Evolutionary conservation across 108 stramenopile genomes (phyloP), one percentile per base, ranked within the genome.

Genomic region (Mediolabrus comicus): DNA sequence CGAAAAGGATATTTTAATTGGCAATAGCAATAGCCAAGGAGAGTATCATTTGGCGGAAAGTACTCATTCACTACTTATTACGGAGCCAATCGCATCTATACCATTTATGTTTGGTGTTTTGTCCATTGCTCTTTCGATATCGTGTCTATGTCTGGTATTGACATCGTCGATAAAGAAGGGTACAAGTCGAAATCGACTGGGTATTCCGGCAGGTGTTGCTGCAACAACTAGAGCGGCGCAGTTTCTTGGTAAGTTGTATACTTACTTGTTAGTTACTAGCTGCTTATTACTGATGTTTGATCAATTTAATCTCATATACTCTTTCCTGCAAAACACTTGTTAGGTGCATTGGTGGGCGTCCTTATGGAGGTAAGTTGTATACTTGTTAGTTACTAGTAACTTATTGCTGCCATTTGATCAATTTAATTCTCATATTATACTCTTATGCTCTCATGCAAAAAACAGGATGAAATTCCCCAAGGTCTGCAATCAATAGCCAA

Each of bases 51-150:
- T n/a, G n/a, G n/a, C 72, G 2, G 64, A 74, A 25, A 59, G 57
- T 55, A 74, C 72, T 19, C 65, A 59, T 38, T 59, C 72, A 28
- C 51, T 74, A 28, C 35, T 74, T 16, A 65, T 74, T 33, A 74
- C 72, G 16, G 57, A 65, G n/a, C 58, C 33, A 51, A 56, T 64
- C 16, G 34, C 65, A 22, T 65, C 64, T 2, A 32, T 38, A 2
- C 72, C 72, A 8, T 66, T 66, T 30, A 22, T 53, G 3, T 65
- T 74, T 51, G 64, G 57, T 6, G 2, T 74, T 4, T 59, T 66
- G 13, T 39, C 72, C 12, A 39, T 53, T 11, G 43, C 34, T 1
- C 22, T 66, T 3, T 74, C 72, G 13, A 17, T 58, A 12, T 27
- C 34, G 7, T 66, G 57, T 41, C 60, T 74, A 28, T 28, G 64